Conservation (phyloP, 2,329 filamentous ascomycete species). For the Huntiella omanensis region DNA sequence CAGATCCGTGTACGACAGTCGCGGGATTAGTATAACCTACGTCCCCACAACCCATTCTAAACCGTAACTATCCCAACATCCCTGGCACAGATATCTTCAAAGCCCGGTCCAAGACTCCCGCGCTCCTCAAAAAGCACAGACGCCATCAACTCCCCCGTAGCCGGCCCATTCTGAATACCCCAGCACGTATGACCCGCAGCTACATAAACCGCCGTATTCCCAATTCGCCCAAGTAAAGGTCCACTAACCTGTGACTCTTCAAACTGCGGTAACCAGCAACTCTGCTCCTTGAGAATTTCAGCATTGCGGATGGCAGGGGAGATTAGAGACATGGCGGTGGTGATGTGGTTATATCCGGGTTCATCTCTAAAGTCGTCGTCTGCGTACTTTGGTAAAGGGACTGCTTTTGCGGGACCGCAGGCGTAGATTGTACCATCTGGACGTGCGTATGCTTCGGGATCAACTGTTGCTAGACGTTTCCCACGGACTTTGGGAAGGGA, state of each 20-base stretch:
- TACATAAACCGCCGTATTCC: conserved; percentile 54
- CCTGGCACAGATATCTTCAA: too few species aligned
- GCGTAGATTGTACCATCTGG: conserved; percentile 83
- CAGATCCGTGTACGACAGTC: too few species aligned
- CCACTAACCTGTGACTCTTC: conserved; percentile 38
- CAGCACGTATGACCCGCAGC: conserved; percentile 91
- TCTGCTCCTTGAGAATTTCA: conserved; percentile 57
- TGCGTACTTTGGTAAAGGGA: conserved; percentile 57
- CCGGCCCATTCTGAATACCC: conserved; percentile 93
- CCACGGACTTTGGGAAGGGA: conserved; percentile 32
- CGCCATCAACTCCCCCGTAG: conserved; percentile 63
- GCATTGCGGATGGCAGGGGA: conserved; percentile 47
- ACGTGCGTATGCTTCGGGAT: conserved; percentile 85
- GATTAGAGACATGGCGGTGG: conserved; percentile 55
- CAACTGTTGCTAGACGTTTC: conserved; percentile 30
- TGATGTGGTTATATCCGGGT: conserved; percentile 63
- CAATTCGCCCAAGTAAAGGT: conserved; percentile 64
- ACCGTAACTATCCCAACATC: too few species aligned
- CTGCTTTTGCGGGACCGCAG: conserved; percentile 73
- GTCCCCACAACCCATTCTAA: too few species aligned
- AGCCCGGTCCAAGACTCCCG: too few species aligned
- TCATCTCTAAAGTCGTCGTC: conserved; percentile 61
- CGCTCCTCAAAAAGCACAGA: too few species aligned
- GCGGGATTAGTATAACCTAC: too few species aligned
- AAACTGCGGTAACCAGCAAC: conserved; percentile 71